phyloP scores from a whole-genome alignment of 345 rosid genomes.

The Murraya koenigii region DNA sequence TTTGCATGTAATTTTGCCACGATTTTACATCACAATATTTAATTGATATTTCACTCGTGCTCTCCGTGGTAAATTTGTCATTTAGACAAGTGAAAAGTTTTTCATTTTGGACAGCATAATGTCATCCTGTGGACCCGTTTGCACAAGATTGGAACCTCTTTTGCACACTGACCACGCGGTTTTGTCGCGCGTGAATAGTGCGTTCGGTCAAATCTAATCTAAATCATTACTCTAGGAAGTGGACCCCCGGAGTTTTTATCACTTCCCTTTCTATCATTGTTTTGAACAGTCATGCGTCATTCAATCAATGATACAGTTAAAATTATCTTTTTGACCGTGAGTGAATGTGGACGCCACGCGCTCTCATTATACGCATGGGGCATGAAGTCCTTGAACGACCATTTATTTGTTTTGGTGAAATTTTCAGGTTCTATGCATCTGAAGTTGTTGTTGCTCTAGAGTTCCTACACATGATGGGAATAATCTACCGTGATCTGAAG shows the following conservation, averaged over 20 bases:
- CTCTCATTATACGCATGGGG: conserved; percentile 9
- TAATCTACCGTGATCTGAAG: conserved; percentile 62
- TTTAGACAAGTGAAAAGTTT: background rate
- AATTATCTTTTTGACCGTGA: background rate
- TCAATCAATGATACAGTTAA: background rate
- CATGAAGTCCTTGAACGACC: background rate
- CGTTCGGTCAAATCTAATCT: background rate
- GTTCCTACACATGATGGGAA: conserved; percentile 67
- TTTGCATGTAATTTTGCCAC: background rate
- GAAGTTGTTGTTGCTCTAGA: conserved; percentile 55
- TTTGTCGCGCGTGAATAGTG: background rate
- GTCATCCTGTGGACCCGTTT: background rate
- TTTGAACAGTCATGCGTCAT: too few species aligned
- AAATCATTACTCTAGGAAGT: background rate
- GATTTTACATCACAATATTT: too few species aligned
- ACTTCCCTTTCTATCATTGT: background rate
- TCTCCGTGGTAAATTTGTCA: background rate
- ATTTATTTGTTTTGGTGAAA: background rate
- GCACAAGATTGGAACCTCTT: background rate
- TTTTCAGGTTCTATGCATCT: conserved; percentile 53
- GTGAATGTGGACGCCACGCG: background rate
- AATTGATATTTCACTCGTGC: too few species aligned
- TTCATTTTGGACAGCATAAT: background rate
- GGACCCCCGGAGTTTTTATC: background rate
- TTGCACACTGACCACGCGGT: background rate